Base-by-base conservation (phyloP, 371 early-diverging fungal genomes). In the Mortierella sp. region DNA sequence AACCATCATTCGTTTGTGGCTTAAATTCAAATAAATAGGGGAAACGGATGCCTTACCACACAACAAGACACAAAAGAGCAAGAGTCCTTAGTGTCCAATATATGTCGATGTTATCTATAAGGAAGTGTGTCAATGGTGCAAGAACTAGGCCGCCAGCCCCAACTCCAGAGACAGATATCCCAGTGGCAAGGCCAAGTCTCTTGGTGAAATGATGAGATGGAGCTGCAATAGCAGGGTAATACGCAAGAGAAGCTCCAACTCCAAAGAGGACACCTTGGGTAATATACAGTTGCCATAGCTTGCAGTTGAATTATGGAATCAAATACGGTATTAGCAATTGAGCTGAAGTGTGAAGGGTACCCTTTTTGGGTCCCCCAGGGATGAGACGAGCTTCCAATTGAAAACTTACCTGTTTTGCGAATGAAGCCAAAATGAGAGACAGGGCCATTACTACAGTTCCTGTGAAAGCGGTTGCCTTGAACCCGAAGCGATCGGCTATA, bases 231-330 rank as follows among this genome's bases (percentile, higher is more conserved):
- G 87, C 77, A 0, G 91, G 85, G 30, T 88, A 85, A 69, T 87
- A 91, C 2, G 78, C 75, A 22, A 94, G 62, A 6, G 92, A 87
- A 0, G 88, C 88, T 12, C 93, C 94, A 0, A 87, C 37, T 1
- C 90, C 90, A 75, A 92, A 92, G 12, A 93, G 54, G 5, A 94
- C 58, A 3, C 94, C 94, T 75, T 93, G 94, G 0, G 92, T 90
- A 3, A 94, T 55, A 40, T 89, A 87, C 4, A 92, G 73, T 39
- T 93, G 91, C 93, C 92, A 93, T 0, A 87, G 77, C 77, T 84
- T 51, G 45, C 18, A 12, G 47, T 32, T n/a, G 30, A 47, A 24
- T 20, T n/a, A 51, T 35, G 30, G 57, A 57, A 26, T 22, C 24
- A 24, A 57, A 57, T 24, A 11, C 5, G 26, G 26, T 22, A 6